A percentile compares a stretch with the other conserved stretches of the same genome.
phyloP scores from a whole-genome alignment of 495 filamentous ascomycete genomes.

The Cryomyces minteri region DNA sequence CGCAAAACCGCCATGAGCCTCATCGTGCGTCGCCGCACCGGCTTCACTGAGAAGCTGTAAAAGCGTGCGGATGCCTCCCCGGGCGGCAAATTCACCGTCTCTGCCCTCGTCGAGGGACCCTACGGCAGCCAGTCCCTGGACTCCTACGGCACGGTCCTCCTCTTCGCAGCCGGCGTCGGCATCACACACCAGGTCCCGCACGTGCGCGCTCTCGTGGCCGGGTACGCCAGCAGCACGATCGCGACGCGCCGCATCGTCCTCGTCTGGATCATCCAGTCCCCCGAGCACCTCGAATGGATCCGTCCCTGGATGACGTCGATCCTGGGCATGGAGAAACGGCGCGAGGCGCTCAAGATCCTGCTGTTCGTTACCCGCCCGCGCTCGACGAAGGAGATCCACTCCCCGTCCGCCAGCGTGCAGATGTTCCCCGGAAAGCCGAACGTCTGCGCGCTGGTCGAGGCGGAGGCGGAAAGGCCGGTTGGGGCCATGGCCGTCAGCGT shows the following conservation, averaged over 20 bases:
- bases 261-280: slow-evolving; percentile 80
- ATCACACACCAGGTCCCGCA: slow-evolving; percentile 94
- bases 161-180: slow-evolving; percentile 82
- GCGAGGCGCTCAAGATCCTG: slow-evolving; percentile 63
- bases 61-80: slow-evolving; percentile 31
- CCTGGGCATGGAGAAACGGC: slow-evolving; percentile 54
- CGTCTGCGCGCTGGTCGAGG: slow-evolving; percentile 51
- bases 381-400: slow-evolving; percentile 50
- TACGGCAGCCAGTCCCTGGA: slow-evolving; percentile 49
- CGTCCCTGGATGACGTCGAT: slow-evolving; percentile 84
- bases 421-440: slow-evolving; percentile 75
- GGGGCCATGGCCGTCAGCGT: slow-evolving; percentile 86
- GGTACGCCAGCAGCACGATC: slow-evolving; percentile 50
- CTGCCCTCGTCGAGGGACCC: slow-evolving; percentile 62
- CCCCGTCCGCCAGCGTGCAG: slow-evolving; percentile 54
- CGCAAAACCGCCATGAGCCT: slow-evolving; percentile 45
- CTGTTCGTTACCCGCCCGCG: slow-evolving; percentile 77
- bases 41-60: slow-evolving; percentile 74
- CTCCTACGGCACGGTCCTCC: slow-evolving; percentile 76
- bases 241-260: slow-evolving; percentile 67
- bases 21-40: slow-evolving; percentile 67
- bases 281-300: slow-evolving; percentile 82
- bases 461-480: slow-evolving; percentile 57
- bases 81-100: slow-evolving; percentile 28
- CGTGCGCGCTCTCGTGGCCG: slow-evolving; percentile 58